A percentile compares a stretch with the other conserved stretches of the same genome.
These are phyloP conservation scores for Fusarium sp. DNA, from an alignment of 2,329 filamentous ascomycete genomes.

Conservation along the genomic window DNA sequence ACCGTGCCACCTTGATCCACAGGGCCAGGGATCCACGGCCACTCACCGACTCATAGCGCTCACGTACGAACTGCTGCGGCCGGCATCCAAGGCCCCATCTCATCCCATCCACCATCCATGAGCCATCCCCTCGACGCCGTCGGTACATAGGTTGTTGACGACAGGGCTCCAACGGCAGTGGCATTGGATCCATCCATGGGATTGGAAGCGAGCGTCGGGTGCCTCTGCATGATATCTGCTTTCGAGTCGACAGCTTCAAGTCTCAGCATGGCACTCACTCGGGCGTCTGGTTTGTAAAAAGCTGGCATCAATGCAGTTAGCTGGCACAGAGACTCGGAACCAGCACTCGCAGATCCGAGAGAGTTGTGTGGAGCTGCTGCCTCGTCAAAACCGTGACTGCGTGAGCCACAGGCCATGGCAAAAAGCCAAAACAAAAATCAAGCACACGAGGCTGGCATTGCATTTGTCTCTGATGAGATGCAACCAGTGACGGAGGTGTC, in stretches of 20 bases:
- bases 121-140: constrained; percentile 8
- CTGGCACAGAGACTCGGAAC: neutral
- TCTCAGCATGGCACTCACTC: neutral
- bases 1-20: constrained; percentile 36
- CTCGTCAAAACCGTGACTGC: neutral
- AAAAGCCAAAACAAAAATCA: constrained; percentile 12
- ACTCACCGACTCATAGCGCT: constrained; percentile 44
- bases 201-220: constrained; percentile 11
- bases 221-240: constrained; percentile 6
- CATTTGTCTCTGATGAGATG: constrained; percentile 21
- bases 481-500: constrained; percentile 26
- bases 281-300: neutral
- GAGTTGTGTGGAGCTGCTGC: constrained; percentile 15
- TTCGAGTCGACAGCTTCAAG: neutral
- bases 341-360: neutral
- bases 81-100: constrained; percentile 21
- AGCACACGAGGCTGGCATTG: constrained; percentile 30
- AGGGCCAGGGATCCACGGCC: constrained; percentile 38
- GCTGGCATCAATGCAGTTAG: constrained; percentile 9
- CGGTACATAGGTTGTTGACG: constrained; percentile 11
- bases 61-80: constrained; percentile 42
- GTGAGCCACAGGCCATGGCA: neutral
- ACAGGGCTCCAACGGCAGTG: constrained; percentile 23
- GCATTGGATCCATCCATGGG: neutral
- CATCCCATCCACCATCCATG: neutral